Evolutionary conservation across 176 grass and related monocot species (phyloP).

Genomic region (Bonia amplexicaulis): DNA sequence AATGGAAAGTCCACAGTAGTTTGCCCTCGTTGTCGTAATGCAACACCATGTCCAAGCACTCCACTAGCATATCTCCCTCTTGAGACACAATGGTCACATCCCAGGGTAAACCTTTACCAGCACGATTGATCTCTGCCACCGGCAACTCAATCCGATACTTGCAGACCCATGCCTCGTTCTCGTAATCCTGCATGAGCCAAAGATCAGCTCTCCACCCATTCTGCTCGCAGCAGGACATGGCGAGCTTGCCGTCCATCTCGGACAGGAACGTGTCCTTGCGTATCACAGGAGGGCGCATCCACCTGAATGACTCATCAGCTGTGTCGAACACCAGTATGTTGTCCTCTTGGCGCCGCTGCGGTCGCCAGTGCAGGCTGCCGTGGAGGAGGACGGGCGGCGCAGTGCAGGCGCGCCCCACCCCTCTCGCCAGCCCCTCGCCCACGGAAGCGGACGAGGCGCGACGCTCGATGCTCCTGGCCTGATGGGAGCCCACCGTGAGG

Average conservation of each 20-base stretch:
- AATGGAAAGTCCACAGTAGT: background rate
- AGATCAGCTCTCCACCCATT: background rate
- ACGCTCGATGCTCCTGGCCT: background rate
- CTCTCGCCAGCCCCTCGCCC: background rate
- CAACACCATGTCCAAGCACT: background rate
- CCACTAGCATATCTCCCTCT: background rate
- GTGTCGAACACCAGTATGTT: constrained; percentile 16
- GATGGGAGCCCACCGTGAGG: background rate
- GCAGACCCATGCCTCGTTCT: background rate
- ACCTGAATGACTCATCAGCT: background rate
- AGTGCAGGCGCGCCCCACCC: background rate
- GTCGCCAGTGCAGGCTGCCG: constrained; percentile 16
- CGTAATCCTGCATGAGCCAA: background rate
- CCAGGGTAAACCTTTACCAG: background rate
- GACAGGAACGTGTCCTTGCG: background rate
- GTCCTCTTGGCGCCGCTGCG: background rate
- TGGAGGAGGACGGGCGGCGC: background rate
- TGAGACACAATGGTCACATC: background rate
- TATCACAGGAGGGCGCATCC: background rate
- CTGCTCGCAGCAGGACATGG: background rate
- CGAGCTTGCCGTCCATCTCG: background rate
- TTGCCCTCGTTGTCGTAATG: background rate
- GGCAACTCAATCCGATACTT: background rate
- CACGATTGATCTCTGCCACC: background rate
- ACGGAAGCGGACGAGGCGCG: background rate